These are phyloP conservation scores for Carallia brachiata DNA, from an alignment of 345 rosid genomes.

Conservation along the genomic window DNA sequence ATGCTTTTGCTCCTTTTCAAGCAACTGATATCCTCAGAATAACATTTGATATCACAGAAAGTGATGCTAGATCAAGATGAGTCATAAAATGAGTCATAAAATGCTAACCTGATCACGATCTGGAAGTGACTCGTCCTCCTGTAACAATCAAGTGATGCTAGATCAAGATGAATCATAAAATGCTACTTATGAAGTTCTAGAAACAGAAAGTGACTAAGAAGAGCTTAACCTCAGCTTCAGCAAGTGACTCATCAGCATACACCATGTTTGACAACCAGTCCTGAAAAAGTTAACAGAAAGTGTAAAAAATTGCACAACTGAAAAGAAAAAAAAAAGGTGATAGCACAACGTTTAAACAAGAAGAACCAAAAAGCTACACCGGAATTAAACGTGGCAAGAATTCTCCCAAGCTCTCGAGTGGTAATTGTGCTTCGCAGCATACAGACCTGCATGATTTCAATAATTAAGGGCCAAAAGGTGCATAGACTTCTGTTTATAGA, in stretches of 20 bases:
- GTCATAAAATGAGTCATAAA: too few relatives aligned
- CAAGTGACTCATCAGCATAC: constrained; percentile 86
- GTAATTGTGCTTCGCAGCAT: constrained; percentile 77
- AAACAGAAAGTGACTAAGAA: too few relatives aligned
- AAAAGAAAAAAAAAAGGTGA: neutral
- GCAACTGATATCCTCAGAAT: too few relatives aligned
- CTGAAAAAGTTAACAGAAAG: constrained; percentile 36
- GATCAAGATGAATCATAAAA: neutral
- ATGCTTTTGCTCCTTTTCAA: too few relatives aligned
- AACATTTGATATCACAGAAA: too few relatives aligned
- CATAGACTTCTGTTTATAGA: too few relatives aligned
- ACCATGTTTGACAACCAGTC: constrained; percentile 84
- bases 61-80: too few relatives aligned
- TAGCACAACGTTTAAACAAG: neutral
- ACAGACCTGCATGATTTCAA: constrained; percentile 56
- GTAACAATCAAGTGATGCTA: constrained; percentile 30
- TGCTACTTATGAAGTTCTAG: neutral
- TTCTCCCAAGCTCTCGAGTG: constrained; percentile 69
- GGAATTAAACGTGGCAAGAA: constrained; percentile 28
- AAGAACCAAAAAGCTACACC: constrained; percentile 37
- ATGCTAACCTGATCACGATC: too few relatives aligned
- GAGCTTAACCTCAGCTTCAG: too few relatives aligned
- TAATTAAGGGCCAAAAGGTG: too few relatives aligned
- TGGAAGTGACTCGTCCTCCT: constrained; percentile 67
- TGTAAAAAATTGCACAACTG: neutral